A percentile compares a stretch with the other conserved stretches of the same genome.
phyloP scores from a whole-genome alignment of 306 rosid genomes.

The Trifolium repens region DNA sequence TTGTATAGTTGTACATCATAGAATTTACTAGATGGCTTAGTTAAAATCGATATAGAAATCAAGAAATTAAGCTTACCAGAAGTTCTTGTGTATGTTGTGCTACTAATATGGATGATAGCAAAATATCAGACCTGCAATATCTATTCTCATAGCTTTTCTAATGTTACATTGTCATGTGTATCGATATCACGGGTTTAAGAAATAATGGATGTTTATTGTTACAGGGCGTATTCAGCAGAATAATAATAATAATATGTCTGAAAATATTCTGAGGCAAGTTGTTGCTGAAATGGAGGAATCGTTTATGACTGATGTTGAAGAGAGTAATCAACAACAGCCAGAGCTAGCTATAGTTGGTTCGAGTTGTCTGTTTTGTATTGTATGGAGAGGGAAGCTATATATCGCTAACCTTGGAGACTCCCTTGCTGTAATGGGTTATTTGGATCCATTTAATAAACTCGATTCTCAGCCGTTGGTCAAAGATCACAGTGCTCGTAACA shows the following conservation, averaged over 20 bases:
- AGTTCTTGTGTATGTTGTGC: neutral
- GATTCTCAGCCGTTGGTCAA: slow-evolving; percentile 54
- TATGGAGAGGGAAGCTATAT: slow-evolving; percentile 60
- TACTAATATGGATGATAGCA: too few species aligned
- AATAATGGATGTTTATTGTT: too few species aligned
- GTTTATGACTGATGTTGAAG: slow-evolving; percentile 56
- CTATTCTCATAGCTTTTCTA: too few species aligned
- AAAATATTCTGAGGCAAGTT: slow-evolving; percentile 51
- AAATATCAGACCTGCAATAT: too few species aligned
- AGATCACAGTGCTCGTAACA: slow-evolving; percentile 62
- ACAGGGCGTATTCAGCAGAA: neutral
- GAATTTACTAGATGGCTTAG: too few species aligned
- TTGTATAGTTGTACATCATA: neutral
- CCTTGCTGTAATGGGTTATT: slow-evolving; percentile 64
- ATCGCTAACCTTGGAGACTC: slow-evolving; percentile 79
- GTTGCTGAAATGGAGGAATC: slow-evolving; percentile 58
- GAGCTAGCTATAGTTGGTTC: slow-evolving; percentile 59
- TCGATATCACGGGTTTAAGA: too few species aligned
- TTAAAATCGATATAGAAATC: neutral
- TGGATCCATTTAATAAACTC: slow-evolving; percentile 48
- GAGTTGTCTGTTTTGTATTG: slow-evolving; percentile 67
- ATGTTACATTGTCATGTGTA: too few species aligned
- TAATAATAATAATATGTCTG: neutral
- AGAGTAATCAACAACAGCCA: slow-evolving; percentile 45
- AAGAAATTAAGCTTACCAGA: neutral